These are phyloP conservation scores for Ophiosphaerella narmari DNA, from an alignment of 2,329 filamentous ascomycete genomes.

Conservation along the genomic window DNA sequence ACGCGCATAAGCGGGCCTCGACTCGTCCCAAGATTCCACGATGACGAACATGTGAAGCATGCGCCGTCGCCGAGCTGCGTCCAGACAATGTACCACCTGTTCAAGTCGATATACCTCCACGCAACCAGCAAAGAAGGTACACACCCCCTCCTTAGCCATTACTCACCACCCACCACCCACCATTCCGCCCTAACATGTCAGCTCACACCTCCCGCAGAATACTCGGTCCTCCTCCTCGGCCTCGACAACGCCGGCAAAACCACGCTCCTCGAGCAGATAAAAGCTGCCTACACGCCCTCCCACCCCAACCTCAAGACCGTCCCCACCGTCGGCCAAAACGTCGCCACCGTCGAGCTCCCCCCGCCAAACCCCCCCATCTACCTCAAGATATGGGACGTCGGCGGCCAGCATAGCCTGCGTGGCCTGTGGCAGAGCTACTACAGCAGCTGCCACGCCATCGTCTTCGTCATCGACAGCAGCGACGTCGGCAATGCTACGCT, in stretches of 20 bases:
- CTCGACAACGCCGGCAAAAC: conserved; percentile 99
- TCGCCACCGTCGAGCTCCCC: conserved; percentile 12
- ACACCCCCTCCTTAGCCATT: background rate
- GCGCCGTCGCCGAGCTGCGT: conserved; percentile 9
- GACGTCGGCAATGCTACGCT: conserved; percentile 86
- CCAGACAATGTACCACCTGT: conserved; percentile 84
- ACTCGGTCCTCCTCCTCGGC: conserved; percentile 94
- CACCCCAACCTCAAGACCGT: conserved; percentile 80
- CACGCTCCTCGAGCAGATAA: conserved; percentile 95
- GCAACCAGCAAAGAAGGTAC: conserved; percentile 95
- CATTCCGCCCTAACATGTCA: background rate
- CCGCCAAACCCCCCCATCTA: conserved; percentile 77
- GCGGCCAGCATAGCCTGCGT: conserved; percentile 86
- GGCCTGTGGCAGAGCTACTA: conserved; percentile 97
- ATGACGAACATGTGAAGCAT: conserved; percentile 25
- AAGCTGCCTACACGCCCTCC: conserved; percentile 77
- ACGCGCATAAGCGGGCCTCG: background rate
- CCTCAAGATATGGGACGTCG: conserved; percentile 98
- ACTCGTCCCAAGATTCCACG: background rate
- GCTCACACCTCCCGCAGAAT: conserved; percentile 64
- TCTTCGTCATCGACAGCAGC: conserved; percentile 95
- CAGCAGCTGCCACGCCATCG: conserved; percentile 89
- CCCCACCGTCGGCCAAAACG: conserved; percentile 65
- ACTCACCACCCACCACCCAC: background rate
- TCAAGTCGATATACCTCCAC: conserved; percentile 91